Evolutionary conservation across 23 red algal genomes (phyloP).

Genomic region (Cyanidioschyzon merolae): DNA sequence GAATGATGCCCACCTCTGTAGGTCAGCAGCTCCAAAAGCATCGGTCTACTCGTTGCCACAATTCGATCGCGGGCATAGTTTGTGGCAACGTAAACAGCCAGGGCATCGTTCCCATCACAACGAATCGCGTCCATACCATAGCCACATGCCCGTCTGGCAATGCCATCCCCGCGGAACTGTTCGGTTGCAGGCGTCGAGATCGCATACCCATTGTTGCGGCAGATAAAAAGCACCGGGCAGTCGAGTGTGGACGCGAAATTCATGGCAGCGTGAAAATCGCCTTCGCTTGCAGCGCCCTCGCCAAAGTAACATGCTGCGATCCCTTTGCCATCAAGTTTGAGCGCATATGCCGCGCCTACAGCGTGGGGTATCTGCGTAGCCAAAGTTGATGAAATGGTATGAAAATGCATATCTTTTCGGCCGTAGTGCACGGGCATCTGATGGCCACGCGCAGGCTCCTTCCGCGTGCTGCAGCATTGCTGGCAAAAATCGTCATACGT

Average conservation of each 20-base stretch:
- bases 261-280: slow-evolving; percentile 51
- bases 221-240: slow-evolving; percentile 43
- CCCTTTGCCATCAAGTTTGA: slow-evolving; percentile 20
- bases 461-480: slow-evolving; percentile 34
- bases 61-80: slow-evolving; percentile 10
- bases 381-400: slow-evolving; percentile 43
- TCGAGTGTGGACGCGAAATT: slow-evolving; percentile 47
- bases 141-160: slow-evolving; percentile 26
- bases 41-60: background rate
- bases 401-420: slow-evolving; percentile 25
- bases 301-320: slow-evolving; percentile 60
- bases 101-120: slow-evolving; percentile 51
- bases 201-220: slow-evolving; percentile 60
- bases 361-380: slow-evolving; percentile 51
- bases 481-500: slow-evolving; percentile 26
- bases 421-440: slow-evolving; percentile 59
- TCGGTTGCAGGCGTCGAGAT: slow-evolving; percentile 52
- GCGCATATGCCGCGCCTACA: slow-evolving; percentile 37
- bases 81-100: slow-evolving; percentile 32
- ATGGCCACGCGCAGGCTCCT: slow-evolving; percentile 29
- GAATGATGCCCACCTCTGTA: slow-evolving; percentile 36
- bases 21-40: slow-evolving; percentile 45
- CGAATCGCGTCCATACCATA: slow-evolving; percentile 51
- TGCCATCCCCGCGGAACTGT: slow-evolving; percentile 49
- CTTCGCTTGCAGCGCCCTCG: slow-evolving; percentile 53